Evolutionary conservation across 805 yeast species (phyloP).

Genomic region (Millerago galiae): DNA sequence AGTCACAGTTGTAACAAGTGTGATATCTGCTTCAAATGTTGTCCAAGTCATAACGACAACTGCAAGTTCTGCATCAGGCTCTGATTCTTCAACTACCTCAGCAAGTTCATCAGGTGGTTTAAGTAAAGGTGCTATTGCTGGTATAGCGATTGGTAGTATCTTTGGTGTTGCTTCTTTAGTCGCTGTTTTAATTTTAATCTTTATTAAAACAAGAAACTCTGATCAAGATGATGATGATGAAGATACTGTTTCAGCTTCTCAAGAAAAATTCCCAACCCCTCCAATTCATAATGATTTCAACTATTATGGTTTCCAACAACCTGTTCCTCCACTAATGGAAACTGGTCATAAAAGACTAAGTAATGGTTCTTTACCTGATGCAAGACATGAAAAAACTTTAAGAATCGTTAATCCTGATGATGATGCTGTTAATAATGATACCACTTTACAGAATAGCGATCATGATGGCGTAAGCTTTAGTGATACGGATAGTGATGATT

Average conservation of each 20-base stretch:
- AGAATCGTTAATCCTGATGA: constrained; percentile 45
- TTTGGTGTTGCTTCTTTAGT: constrained; percentile 38
- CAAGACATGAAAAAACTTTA: constrained; percentile 37
- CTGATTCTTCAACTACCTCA: constrained; percentile 14
- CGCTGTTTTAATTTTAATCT: constrained; percentile 13
- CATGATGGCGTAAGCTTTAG: constrained; percentile 3
- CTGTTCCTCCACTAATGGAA: constrained; percentile 5
- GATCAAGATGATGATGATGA: constrained; percentile 18
- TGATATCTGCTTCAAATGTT: constrained; percentile 15
- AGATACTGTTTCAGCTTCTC: constrained; percentile 1
- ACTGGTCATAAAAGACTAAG: constrained; percentile 44
- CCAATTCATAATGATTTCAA: constrained; percentile 7
- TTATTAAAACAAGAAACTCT: constrained; percentile 12
- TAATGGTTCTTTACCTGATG: constrained; percentile 51
- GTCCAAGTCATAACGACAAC: constrained; percentile 11
- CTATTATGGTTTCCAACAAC: constrained; percentile 6
- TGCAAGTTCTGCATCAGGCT: constrained; percentile 6
- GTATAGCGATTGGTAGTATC: constrained; percentile 51
- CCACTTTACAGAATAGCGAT: constrained; percentile 1
- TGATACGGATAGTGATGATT: constrained; percentile 7
- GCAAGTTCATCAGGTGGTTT: constrained; percentile 3
- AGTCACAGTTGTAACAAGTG: constrained; percentile 12
- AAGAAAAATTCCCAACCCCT: constrained; percentile 10
- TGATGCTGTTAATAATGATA: constrained; percentile 6
- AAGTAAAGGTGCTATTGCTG: constrained; percentile 49